These are phyloP conservation scores for Sordariomycetes sp. DNA, from an alignment of 2,329 filamentous ascomycete species.

Conservation along the genomic window DNA sequence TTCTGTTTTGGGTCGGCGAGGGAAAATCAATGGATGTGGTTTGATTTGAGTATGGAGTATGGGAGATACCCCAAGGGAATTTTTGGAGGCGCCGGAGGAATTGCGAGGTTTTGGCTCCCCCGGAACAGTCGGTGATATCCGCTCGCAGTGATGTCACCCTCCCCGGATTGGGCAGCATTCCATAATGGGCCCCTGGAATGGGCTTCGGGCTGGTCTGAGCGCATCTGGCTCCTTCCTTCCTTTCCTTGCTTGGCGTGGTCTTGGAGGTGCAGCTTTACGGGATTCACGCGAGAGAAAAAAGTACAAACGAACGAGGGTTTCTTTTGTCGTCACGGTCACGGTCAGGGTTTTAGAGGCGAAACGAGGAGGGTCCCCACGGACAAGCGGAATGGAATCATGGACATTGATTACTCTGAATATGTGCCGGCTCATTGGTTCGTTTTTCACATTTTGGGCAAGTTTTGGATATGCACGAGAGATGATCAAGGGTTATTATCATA, in stretches of 20 bases:
- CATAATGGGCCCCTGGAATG: neutral
- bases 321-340: neutral
- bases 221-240: neutral
- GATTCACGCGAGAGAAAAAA: neutral
- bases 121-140: neutral
- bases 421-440: neutral
- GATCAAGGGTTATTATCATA: neutral
- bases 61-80: neutral
- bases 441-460: neutral
- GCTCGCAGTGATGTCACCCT: neutral
- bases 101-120: neutral
- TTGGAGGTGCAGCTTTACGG: neutral
- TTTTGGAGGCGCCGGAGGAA: neutral
- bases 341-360: neutral
- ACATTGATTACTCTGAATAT: neutral
- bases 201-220: neutral
- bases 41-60: neutral
- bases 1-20: neutral
- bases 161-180: neutral
- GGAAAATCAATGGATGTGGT: neutral
- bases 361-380: neutral
- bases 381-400: neutral
- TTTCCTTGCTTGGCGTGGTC: neutral
- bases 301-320: neutral
- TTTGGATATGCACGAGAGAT: neutral